A percentile compares a stretch with the other conserved stretches of the same genome.
Conservation (phyloP, 495 filamentous ascomycete genomes). For the Cercophora scortea region DNA sequence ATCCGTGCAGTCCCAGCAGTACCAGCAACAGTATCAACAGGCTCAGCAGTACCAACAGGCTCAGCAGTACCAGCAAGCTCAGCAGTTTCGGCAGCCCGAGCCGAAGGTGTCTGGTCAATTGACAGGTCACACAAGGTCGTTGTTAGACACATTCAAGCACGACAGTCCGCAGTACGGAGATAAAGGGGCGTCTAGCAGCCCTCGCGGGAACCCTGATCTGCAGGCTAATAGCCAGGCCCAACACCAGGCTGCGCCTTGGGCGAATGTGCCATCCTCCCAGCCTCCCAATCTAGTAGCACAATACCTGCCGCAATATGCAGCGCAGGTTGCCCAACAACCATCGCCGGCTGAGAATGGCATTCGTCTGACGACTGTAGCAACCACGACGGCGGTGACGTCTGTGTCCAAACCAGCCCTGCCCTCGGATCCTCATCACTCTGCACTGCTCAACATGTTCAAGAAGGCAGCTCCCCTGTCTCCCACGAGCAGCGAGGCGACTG, state of each 20-base stretch:
- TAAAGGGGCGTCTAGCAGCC: conserved; percentile 2
- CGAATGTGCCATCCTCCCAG: conserved; percentile 4
- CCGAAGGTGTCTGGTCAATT: conserved; percentile 49
- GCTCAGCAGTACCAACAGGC: conserved; percentile 16
- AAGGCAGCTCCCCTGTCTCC: conserved; percentile 20
- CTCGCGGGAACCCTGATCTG: conserved; percentile 7
- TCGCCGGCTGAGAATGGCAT: not conserved
- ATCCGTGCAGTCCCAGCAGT: not conserved
- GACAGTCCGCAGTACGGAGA: conserved; percentile 10
- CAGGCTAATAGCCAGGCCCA: conserved; percentile 8
- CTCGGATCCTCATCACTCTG: conserved; percentile 36
- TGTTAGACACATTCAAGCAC: conserved; percentile 58
- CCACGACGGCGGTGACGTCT: conserved; percentile 1
- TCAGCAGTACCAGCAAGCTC: conserved; percentile 7
- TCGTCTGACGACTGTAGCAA: not conserved
- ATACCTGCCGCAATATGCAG: conserved; percentile 13
- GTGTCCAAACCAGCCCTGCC: conserved; percentile 18
- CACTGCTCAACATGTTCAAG: conserved; percentile 44
- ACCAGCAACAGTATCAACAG: conserved; percentile 18
- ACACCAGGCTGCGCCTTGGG: conserved; percentile 11
- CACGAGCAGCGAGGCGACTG: conserved; percentile 15
- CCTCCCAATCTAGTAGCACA: conserved; percentile 13
- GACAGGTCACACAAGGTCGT: conserved; percentile 52
- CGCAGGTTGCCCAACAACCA: conserved; percentile 1
- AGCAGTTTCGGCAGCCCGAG: conserved; percentile 44